Percentiles rank a stretch among this genome's conserved stretches.
phyloP scores from a whole-genome alignment of 2,329 filamentous ascomycete genomes.

The Nannizziopsis arthrosporioides region DNA sequence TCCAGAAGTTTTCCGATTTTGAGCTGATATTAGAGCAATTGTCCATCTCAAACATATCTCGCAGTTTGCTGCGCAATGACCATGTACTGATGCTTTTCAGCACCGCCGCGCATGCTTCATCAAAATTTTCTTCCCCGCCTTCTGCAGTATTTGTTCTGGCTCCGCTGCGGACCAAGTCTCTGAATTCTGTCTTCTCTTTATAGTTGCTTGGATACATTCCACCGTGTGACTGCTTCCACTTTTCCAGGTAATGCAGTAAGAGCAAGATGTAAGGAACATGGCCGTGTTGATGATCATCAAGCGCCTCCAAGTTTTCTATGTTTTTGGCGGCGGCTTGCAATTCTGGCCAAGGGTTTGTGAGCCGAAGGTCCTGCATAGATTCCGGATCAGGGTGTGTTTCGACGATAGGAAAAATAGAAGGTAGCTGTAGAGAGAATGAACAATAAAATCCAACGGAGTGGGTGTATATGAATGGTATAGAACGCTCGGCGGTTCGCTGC shows the following conservation, averaged over 20 bases:
- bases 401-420: slow-evolving; percentile 76
- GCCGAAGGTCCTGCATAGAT: slow-evolving; percentile 69
- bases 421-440: slow-evolving; percentile 68
- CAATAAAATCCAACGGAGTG: slow-evolving; percentile 90
- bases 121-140: slow-evolving; percentile 91
- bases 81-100: slow-evolving; percentile 70
- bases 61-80: slow-evolving; percentile 55
- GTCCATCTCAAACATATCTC: slow-evolving; percentile 65
- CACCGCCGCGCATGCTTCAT: slow-evolving; percentile 78
- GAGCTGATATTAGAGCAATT: slow-evolving; percentile 40
- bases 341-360: slow-evolving; percentile 78
- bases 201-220: slow-evolving; percentile 61
- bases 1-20: slow-evolving; percentile 64
- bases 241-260: slow-evolving; percentile 66
- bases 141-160: slow-evolving; percentile 63
- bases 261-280: slow-evolving; percentile 82
- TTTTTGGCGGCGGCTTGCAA: slow-evolving; percentile 54
- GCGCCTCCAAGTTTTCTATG: slow-evolving; percentile 54
- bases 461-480: slow-evolving; percentile 66
- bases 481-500: slow-evolving; percentile 41
- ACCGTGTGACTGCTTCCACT: slow-evolving; percentile 63
- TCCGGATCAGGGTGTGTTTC: slow-evolving; percentile 90
- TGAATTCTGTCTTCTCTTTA: slow-evolving; percentile 76
- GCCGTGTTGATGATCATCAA: slow-evolving; percentile 73
- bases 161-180: slow-evolving; percentile 54